Evolutionary conservation across 2,329 filamentous ascomycete species (phyloP).

Genomic region (Coleophoma cylindrospora): DNA sequence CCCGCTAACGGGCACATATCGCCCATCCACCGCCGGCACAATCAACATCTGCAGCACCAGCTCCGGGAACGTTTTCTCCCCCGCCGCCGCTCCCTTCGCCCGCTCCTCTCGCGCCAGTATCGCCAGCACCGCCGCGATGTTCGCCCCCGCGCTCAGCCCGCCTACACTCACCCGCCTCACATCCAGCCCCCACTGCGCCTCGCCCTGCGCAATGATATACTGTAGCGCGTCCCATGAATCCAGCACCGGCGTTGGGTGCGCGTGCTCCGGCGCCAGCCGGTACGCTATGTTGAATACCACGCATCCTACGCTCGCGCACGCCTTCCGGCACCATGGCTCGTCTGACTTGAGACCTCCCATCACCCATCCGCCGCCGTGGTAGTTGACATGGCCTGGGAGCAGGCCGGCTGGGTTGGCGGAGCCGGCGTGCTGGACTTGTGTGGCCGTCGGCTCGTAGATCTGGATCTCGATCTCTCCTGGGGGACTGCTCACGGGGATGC

Average conservation of each 20-base stretch:
- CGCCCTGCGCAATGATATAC: conserved; percentile 25
- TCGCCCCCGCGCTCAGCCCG: conserved; percentile 13
- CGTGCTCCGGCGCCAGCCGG: conserved; percentile 36
- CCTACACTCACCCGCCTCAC: conserved; percentile 9
- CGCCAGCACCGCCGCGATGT: conserved; percentile 12
- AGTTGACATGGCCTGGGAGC: conserved; percentile 15
- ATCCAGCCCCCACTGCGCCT: conserved; percentile 9
- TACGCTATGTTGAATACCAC: conserved; percentile 36
- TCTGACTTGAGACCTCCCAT: conserved; percentile 13
- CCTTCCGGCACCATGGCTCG: conserved; percentile 16
- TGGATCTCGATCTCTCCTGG: conserved; percentile 12
- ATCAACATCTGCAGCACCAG: conserved; percentile 29
- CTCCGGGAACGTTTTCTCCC: conserved; percentile 15
- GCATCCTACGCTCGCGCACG: conserved; percentile 10
- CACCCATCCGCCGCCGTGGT: conserved; percentile 17
- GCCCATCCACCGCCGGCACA: conserved; percentile 29
- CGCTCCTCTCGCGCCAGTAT: conserved; percentile 13
- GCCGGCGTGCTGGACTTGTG: conserved; percentile 3
- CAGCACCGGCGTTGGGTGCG: conserved; percentile 36
- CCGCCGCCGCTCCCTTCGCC: too few relatives aligned
- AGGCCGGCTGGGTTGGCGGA: conserved; percentile 3
- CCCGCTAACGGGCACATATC: conserved; percentile 27
- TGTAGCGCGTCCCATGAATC: conserved; percentile 39
- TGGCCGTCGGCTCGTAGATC: conserved; percentile 11
- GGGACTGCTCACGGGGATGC: conserved; percentile 10